Base-by-base conservation (phyloP, 108 stramenopile genomes). In the Nannochloropsis oceanica region DNA sequence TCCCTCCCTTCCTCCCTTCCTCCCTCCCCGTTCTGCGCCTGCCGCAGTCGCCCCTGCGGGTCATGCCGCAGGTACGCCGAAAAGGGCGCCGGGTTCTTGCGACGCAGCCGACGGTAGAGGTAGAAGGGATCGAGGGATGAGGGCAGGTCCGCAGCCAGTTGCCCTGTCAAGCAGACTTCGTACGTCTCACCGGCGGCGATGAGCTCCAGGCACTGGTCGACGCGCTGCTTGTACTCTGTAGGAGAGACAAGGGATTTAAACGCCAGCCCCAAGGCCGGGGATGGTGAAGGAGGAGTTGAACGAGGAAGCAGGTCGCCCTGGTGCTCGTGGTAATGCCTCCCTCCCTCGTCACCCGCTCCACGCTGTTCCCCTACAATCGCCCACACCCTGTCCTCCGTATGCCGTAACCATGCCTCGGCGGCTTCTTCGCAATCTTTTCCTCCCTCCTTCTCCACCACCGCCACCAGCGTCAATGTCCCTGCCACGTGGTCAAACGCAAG, bases 101-200 rank as follows among this genome's bases (percentile, higher is more conserved):
- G 81, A 12, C 96, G 94, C 34, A 97, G 89, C 50, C 86, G 83
- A 84, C 91, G 90, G 90, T 97, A 95, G 20, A 95, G 81, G 18
- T 90, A 91, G 27, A 93, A 92, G 26, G 20, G 18, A 34, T 43
- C 24, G 13, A 80, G 44, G 43, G 24, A 43, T 44, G 84, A 92
- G 14, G 83, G 24, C 8, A 84, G 43, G 44, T 86, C 12, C 44
- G 79, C 85, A 83, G 93, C 90, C 18, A 96, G 80, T 82, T 95
- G 93, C 86, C 94, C 96, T 26, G 96, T 97, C 20, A 97, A 86
- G 85, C 96, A 97, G n/a, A 95, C 83, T 85, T 97, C 95, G 84
- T 97, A 97, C 79, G 94, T 94, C 81, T 96, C 95, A 8, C 96
- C 96, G 27, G 87, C 90, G 27, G 91, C 86, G 44, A 97, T 97